Evolutionary conservation across 1,284 basidiomycete species (phyloP).

Genomic region (Gymnopus androsaceus): DNA sequence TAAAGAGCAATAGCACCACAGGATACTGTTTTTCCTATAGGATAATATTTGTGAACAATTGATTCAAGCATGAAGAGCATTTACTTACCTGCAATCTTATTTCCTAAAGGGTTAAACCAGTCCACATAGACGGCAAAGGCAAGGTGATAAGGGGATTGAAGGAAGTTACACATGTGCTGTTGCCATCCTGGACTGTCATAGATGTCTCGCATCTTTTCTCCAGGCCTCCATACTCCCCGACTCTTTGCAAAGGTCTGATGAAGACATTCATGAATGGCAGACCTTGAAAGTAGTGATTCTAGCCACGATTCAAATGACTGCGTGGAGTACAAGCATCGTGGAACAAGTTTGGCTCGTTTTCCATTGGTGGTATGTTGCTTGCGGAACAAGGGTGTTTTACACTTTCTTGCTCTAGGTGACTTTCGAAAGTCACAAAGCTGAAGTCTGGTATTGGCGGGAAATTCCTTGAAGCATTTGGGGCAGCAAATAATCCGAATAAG

Average conservation of each 20-base stretch:
- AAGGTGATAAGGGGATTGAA: constrained; percentile 16
- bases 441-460: constrained; percentile 14
- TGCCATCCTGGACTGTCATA: constrained; percentile 24
- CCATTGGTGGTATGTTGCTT: constrained; percentile 14
- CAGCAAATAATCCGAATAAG: constrained; percentile 27
- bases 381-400: constrained; percentile 25
- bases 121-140: constrained; percentile 26
- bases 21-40: constrained; percentile 15
- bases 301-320: constrained; percentile 35
- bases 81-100: constrained; percentile 21
- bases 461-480: constrained; percentile 29
- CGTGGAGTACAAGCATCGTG: constrained; percentile 28
- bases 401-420: constrained; percentile 18
- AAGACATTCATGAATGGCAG: constrained; percentile 30
- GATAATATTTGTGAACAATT: background rate
- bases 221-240: background rate
- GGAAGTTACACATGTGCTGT: constrained; percentile 9
- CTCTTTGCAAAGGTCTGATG: constrained; percentile 24
- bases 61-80: too few species aligned
- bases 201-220: constrained; percentile 19
- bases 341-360: constrained; percentile 24
- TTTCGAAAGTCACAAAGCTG: constrained; percentile 20
- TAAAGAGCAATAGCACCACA: constrained; percentile 18
- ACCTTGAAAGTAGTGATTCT: constrained; percentile 29
- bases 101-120: constrained; percentile 27